Base-by-base conservation (phyloP, 768 basidiomycete species). In the Trametes coccinea region DNA sequence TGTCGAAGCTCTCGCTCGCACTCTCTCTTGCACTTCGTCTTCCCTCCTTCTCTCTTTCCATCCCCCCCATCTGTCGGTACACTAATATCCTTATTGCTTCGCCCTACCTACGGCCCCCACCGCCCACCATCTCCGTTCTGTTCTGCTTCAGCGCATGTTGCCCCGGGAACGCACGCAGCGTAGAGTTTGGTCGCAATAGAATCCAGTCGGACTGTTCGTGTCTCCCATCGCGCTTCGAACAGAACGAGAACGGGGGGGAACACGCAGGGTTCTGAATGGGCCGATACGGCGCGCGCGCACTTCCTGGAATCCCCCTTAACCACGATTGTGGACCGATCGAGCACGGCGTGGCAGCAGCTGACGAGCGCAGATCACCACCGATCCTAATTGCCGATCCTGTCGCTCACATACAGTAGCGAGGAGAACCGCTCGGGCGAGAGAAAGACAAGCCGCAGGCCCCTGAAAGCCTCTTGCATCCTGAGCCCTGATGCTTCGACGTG, bases 31-130 rank as follows among this genome's bases (percentile, higher is more conserved):
- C 34, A 37, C 11, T 5, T 37, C n/a, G 17, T n/a, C 22, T 37
- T 40, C 49, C 22, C 47, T 49, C 37, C 34, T 48, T 40, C 56
- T 57, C 34, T 37, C 11, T 11, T 37, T 37, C 34, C 11, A 11
- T 11, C 34, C 34, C 34, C 34, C 34, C 34, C 34, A 6, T 37
- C 34, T 37, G 34, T 37, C 34, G 34, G 34, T 37, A 37, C 34
- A 11, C 6, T 5, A 51, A 53, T 63, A 63, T 63, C 62, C 57
- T 63, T 63, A 63, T 63, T 63, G 62, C 62, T 53, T 43, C 52
- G 52, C 51, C 34, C 40, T 37, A 33, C 37, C 8, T 16, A 10
- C 51, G 9, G 34, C 51, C 1, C 22, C 34, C 22, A 22, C 22
- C 22, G 22, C 22, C 16, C 34, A 10, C n/a, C 51, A 37, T 40